A percentile compares a stretch with the other conserved stretches of the same genome.
These are phyloP conservation scores for Microcyclosporella mali DNA, from an alignment of 2,329 filamentous ascomycete species.

Conservation along the genomic window DNA sequence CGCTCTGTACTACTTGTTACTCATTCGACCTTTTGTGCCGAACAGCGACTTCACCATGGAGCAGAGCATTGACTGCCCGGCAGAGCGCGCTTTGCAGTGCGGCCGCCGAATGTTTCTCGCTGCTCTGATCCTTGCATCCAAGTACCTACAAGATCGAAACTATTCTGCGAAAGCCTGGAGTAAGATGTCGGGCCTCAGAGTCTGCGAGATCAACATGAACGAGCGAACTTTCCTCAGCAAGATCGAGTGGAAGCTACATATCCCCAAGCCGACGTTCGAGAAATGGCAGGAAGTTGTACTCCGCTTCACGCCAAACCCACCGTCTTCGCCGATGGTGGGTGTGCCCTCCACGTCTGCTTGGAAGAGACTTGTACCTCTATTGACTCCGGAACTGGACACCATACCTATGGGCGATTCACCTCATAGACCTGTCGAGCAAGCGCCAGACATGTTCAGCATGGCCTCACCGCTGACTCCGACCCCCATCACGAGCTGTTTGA, in stretches of 20 bases:
- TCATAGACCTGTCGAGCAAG: background rate
- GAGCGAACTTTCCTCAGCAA: slow-evolving; percentile 86
- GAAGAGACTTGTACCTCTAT: slow-evolving; percentile 47
- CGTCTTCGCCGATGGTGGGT: slow-evolving; percentile 23
- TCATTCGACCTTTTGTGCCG: slow-evolving; percentile 87
- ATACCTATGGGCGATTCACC: slow-evolving; percentile 18
- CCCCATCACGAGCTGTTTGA: slow-evolving; percentile 15
- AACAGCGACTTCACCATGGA: slow-evolving; percentile 80
- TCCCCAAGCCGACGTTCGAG: slow-evolving; percentile 80
- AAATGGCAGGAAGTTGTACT: slow-evolving; percentile 91
- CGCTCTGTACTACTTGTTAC: slow-evolving; percentile 88
- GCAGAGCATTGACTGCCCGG: slow-evolving; percentile 65
- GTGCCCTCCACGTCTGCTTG: slow-evolving; percentile 27
- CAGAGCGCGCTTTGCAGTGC: slow-evolving; percentile 79
- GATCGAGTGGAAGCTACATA: slow-evolving; percentile 91
- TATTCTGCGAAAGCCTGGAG: slow-evolving; percentile 98
- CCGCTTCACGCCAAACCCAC: slow-evolving; percentile 63
- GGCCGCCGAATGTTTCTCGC: slow-evolving; percentile 96
- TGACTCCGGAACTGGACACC: slow-evolving; percentile 53
- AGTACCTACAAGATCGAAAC: slow-evolving; percentile 96
- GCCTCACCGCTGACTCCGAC: slow-evolving; percentile 22
- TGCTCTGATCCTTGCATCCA: slow-evolving; percentile 89
- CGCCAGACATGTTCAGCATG: slow-evolving; percentile 9
- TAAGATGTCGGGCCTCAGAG: slow-evolving; percentile 95
- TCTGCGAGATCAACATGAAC: slow-evolving; percentile 91